Evolutionary conservation across 2,329 filamentous ascomycete genomes (phyloP), one percentile per base, ranked within the genome.

Genomic region (Fusarium coffeatum): DNA sequence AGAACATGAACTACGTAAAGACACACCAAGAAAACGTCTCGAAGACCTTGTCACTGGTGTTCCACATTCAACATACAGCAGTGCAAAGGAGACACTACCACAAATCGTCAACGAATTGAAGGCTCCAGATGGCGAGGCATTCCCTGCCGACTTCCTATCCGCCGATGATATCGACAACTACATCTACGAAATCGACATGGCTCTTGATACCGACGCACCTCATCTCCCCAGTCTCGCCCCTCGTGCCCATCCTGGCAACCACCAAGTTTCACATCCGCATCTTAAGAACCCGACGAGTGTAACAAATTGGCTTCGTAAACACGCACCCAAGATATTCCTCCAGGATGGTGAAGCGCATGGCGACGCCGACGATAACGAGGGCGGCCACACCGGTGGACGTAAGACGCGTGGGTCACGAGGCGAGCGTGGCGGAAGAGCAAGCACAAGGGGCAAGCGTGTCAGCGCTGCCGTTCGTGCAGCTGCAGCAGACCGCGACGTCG

Each of bases 291-390:
- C 94, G 0, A 92, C 93, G 43, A 97, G 93, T 63, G 94, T 97
- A 5, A 97, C 97, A 82, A 98, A 97, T 79, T 99, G 96, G 96
- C 87, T 99, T 15, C 88, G 93, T 68, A 90, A 93, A 77, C 87
- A 97, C 79, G 90, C 93, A 63, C 92, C 94, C 5, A 90, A 95
- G 78, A 90, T 94, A 50, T 94, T 97, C 82, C 82, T 97, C 22
- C 92, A 97, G 78, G 92, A 94, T 74, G 88, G 89, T 53, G 77
- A 76, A 60, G 72, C 70, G 20, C 78, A 80, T 23, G 80, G 81
- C 55, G 79, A 82, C 10, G 81, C 82, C 23, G 80, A 81, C 28
- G 78, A 82, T 53, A 77, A 75, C 15, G 73, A 76, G 32, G 72
- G 72, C 20, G 72, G 65, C 6, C 73, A 75, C 30, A 73, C 73